Conservation (phyloP, 208 protist species). For the Leptomonas pyrrhocoris region DNA sequence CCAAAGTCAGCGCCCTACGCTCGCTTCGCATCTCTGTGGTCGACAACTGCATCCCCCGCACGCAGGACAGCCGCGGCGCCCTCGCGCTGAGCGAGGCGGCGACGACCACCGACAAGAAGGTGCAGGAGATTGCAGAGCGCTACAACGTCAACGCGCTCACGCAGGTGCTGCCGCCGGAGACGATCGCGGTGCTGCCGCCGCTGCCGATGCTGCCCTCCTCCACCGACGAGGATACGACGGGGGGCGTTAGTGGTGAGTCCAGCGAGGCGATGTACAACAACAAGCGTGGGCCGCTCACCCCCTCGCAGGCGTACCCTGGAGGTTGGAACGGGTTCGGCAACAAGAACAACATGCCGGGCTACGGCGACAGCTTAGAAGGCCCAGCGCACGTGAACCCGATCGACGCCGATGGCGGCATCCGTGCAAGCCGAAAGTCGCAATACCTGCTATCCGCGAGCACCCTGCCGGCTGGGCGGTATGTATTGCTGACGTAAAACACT, state of each 20-base stretch:
- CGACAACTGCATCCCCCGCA: conserved; percentile 12
- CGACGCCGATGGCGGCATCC: conserved; percentile 21
- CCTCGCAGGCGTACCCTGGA: conserved; percentile 2
- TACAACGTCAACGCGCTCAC: conserved; percentile 33
- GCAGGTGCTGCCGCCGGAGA: conserved; percentile 25
- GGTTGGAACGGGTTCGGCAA: no score
- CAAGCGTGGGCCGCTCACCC: not conserved
- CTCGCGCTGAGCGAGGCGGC: conserved; percentile 17
- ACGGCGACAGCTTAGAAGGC: conserved; percentile 2
- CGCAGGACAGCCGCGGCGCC: conserved; percentile 25
- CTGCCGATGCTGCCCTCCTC: conserved; percentile 20
- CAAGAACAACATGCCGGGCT: not conserved
- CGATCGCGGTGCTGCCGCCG: conserved; percentile 26
- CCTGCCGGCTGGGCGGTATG: conserved; percentile 27
- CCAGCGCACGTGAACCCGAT: conserved; percentile 22
- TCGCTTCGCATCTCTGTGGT: conserved; percentile 30
- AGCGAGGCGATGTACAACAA: conserved; percentile 13
- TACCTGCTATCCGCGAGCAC: conserved; percentile 6
- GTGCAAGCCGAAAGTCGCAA: conserved; percentile 7
- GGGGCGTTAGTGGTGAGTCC: conserved; percentile 18
- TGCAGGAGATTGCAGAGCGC: conserved; percentile 30
- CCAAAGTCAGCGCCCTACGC: conserved; percentile 20
- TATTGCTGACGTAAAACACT: conserved; percentile 22
- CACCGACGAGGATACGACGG: conserved; percentile 10
- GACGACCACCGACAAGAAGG: conserved; percentile 21